Evolutionary conservation across 2,329 filamentous ascomycete species (phyloP), one percentile per base, ranked within the genome.

Genomic region (Paramyrothecium sp.): DNA sequence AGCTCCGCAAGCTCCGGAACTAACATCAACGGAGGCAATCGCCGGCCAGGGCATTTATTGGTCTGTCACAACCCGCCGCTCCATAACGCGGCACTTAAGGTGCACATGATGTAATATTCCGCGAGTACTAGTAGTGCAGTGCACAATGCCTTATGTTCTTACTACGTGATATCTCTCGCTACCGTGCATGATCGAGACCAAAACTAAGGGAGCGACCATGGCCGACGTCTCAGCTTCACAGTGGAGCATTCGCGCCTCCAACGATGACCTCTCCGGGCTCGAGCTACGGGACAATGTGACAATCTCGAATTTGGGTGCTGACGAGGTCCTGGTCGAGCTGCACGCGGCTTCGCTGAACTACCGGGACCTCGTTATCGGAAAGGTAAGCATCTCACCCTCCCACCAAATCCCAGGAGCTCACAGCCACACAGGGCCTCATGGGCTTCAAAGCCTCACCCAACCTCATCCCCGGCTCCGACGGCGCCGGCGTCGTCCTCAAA

Each of bases 301-400:
- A 5, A 13, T 33, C 20, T 8, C 26, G n/a, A 13, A 19, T 12
- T 26, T 53, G 3, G 51, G 26, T 8, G 13, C 51, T 17, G 51
- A 53, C 30, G 51, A 53, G 19, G 51, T 53, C 16, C 30, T 53
- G 17, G 51, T 53, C 4, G 51, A 53, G 51, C 30, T 53, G 33
- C 51, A 19, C 8, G 51, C 51, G 7, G 51, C 51, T 10, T 53
- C 51, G 11, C 51, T 53, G 16, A 53, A 53, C 20, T 53, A 53
- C 34, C 51, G 51, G 13, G 51, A 53, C 33, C 26, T 53, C 26
- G 33, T 53, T 12, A 21, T 53, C 17, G 26, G 23, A 16, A 34
- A 41, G 30, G 51, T 41, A 33, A 53, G 51, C 26, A 12, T 21
- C 21, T 21, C 17, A 22, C 23, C 23, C 5, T 26, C 20, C 17